Conservation (phyloP, 345 rosid genomes). For the Gossypioides kirkii region DNA sequence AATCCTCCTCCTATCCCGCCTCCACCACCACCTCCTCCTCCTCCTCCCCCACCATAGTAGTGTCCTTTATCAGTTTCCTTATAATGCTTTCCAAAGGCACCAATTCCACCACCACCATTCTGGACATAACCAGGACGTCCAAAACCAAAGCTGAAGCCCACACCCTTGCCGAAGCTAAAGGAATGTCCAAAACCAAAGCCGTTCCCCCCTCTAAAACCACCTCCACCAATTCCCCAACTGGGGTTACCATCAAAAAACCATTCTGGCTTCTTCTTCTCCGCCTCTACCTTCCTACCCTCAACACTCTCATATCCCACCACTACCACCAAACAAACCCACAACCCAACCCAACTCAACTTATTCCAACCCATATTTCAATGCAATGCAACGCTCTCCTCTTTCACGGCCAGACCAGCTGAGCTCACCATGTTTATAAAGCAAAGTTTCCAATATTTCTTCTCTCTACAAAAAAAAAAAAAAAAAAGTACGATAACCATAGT, state of each 20-base stretch:
- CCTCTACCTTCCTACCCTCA: neutral
- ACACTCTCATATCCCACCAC: neutral
- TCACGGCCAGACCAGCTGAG: neutral
- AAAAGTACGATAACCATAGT: neutral
- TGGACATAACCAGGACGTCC: neutral
- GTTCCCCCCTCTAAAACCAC: neutral
- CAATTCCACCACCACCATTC: neutral
- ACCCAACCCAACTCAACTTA: neutral
- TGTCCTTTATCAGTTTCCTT: neutral
- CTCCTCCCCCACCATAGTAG: neutral
- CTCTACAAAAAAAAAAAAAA: no score
- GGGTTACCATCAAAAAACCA: slow-evolving; percentile 5
- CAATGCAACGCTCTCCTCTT: neutral
- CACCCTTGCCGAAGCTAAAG: slow-evolving; percentile 1
- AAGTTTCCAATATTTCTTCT: neutral
- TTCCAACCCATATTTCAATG: neutral
- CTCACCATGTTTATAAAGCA: neutral
- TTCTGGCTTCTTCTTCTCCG: neutral
- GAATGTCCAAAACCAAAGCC: slow-evolving; percentile 1
- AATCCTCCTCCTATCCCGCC: neutral
- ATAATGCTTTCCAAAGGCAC: neutral
- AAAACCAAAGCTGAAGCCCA: neutral
- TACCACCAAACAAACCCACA: neutral
- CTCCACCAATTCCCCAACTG: neutral
- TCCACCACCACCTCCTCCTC: neutral